Percentiles rank a stretch among this genome's conserved stretches.
Conservation (phyloP, 305 asterid species). For the Rubia balearica region DNA sequence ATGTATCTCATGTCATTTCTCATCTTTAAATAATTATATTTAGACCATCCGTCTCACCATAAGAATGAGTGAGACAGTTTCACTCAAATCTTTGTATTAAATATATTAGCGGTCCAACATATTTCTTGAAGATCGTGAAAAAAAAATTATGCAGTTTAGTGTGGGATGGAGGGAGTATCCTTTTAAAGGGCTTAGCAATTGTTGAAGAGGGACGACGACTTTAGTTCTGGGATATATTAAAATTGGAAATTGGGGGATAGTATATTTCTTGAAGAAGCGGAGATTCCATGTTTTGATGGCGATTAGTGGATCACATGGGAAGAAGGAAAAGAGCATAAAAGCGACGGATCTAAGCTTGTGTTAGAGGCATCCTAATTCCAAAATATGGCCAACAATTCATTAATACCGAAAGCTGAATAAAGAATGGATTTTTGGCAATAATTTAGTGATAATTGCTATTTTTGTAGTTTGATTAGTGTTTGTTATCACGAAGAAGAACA, state of each 20-base stretch:
- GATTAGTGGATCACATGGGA: constrained; percentile 24
- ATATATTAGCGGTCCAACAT: too few species aligned
- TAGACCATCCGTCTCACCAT: too few species aligned
- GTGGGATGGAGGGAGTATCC: too few species aligned
- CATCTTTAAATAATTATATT: too few species aligned
- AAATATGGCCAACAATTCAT: too few species aligned
- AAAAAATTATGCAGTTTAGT: too few species aligned
- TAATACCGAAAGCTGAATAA: neutral
- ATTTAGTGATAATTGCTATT: neutral
- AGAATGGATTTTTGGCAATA: neutral
- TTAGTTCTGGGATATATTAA: neutral
- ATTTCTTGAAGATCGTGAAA: too few species aligned
- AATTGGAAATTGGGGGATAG: neutral
- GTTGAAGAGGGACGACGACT: neutral
- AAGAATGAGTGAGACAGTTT: too few species aligned
- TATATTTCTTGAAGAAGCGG: neutral
- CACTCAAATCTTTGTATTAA: too few species aligned
- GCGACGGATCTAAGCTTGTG: constrained; percentile 15
- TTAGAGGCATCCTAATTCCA: neutral
- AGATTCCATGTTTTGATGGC: constrained; percentile 13
- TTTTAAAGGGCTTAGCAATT: neutral
- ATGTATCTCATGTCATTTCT: too few species aligned
- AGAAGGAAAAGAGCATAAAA: constrained; percentile 17
- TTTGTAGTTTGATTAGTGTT: neutral
- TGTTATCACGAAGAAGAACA: constrained; percentile 7